Conservation (phyloP, 805 yeast species). For the Metschnikowia kofuensis region DNA sequence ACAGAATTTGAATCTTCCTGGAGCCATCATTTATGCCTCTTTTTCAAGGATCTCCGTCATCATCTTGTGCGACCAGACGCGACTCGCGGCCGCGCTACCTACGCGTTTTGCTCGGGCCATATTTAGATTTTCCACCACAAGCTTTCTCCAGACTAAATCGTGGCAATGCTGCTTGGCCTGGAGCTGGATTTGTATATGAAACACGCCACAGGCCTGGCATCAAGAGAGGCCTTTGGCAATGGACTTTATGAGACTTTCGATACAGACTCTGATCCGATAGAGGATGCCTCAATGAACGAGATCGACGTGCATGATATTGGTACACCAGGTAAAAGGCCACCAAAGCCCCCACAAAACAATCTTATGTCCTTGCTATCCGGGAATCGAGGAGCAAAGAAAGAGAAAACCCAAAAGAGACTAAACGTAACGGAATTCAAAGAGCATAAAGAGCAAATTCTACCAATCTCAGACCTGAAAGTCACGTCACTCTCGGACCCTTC, state of each 20-base stretch:
- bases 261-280: conserved; percentile 3
- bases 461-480: not conserved
- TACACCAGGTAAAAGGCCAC: not conserved
- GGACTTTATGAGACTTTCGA: not conserved
- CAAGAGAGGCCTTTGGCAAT: not conserved
- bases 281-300: conserved; percentile 2
- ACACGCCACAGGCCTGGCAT: not conserved
- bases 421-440: not conserved
- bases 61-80: not conserved
- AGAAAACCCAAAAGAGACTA: conserved; percentile 2
- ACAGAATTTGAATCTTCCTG: no score
- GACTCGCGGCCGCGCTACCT: not conserved
- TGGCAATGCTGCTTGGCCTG: conserved; percentile 16
- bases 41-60: not conserved
- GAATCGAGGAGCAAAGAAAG: conserved; percentile 6
- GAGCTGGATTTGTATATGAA: conserved; percentile 7
- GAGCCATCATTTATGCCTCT: not conserved
- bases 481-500: not conserved
- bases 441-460: not conserved
- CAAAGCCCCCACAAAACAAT: conserved; percentile 2
- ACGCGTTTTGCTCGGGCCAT: not conserved
- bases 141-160: not conserved
- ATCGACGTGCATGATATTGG: not conserved
- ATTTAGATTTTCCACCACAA: not conserved
- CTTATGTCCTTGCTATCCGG: conserved; percentile 19